phyloP scores from a whole-genome alignment of 129 eudicot species.

The Cynara cardunculus region DNA sequence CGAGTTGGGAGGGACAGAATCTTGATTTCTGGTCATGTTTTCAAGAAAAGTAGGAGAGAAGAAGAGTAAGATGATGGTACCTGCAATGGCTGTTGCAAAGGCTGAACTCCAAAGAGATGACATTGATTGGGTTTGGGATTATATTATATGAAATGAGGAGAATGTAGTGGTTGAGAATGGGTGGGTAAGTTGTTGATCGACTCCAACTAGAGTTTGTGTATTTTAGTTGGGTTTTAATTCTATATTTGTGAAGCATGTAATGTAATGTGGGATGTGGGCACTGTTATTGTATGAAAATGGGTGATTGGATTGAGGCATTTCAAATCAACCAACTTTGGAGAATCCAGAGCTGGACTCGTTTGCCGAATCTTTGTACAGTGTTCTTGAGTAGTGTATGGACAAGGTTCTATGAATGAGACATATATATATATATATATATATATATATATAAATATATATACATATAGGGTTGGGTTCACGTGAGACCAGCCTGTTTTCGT shows the following conservation, averaged over 20 bases:
- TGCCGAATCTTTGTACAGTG: neutral
- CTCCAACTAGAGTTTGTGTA: conserved; percentile 13
- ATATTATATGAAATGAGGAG: conserved; percentile 13
- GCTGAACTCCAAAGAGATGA: conserved; percentile 30
- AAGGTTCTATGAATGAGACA: neutral
- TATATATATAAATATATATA: no score
- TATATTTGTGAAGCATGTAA: conserved; percentile 12
- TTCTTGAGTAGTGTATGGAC: neutral
- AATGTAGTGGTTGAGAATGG: conserved; percentile 30
- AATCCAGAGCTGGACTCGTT: conserved; percentile 13
- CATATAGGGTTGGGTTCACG: no score
- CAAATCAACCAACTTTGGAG: conserved; percentile 13
- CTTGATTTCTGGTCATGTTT: conserved; percentile 17
- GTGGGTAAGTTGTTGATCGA: conserved; percentile 22
- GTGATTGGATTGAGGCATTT: neutral
- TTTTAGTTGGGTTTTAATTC: conserved; percentile 11
- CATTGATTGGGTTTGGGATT: conserved; percentile 15
- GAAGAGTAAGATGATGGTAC: conserved; percentile 32
- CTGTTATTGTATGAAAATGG: neutral
- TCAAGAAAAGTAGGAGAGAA: conserved; percentile 10
- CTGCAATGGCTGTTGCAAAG: conserved; percentile 34
- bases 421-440: neutral
- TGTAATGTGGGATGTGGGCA: neutral
- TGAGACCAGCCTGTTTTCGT: no score
- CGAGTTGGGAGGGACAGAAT: conserved; percentile 2